Percentiles rank a stretch among this genome's conserved stretches.
Evolutionary conservation across 2,329 filamentous ascomycete genomes (phyloP).

Genomic region (Fusarium sp.): DNA sequence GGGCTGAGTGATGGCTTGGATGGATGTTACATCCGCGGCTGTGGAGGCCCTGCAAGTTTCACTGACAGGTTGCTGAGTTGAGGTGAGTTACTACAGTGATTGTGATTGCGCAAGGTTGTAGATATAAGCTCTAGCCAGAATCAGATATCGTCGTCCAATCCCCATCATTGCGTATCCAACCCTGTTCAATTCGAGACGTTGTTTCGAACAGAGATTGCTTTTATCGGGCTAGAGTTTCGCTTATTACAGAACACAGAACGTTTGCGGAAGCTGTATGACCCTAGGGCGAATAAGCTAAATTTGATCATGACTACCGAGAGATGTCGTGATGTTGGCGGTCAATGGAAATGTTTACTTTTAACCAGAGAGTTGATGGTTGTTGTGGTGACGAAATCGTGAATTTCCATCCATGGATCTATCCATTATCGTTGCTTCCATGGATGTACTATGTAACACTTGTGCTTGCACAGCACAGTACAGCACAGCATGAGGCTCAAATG

Average conservation of each 20-base stretch:
- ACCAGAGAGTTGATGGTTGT: neutral
- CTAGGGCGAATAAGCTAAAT: conserved; percentile 6
- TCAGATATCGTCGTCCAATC: neutral
- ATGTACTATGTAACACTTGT: neutral
- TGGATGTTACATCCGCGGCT: conserved; percentile 17
- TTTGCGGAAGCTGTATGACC: conserved; percentile 15
- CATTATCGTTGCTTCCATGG: neutral
- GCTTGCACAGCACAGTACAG: neutral
- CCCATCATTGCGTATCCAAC: conserved; percentile 11
- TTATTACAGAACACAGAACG: neutral
- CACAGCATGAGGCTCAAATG: conserved; percentile 14
- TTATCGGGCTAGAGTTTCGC: conserved; percentile 12
- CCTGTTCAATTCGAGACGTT: conserved; percentile 1
- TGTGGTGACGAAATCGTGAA: conserved; percentile 4
- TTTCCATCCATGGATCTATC: neutral
- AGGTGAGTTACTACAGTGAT: conserved; percentile 21
- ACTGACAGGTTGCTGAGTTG: conserved; percentile 27
- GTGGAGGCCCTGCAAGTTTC: conserved; percentile 22
- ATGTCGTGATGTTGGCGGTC: neutral
- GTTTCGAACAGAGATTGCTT: conserved; percentile 19
- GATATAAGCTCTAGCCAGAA: conserved; percentile 1
- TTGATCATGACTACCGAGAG: conserved; percentile 4
- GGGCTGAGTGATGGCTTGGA: neutral
- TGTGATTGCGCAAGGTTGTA: conserved; percentile 6
- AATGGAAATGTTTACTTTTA: conserved; percentile 4